Evolutionary conservation across 1,139 yeast genomes (phyloP).

Genomic region (Yamadazyma dendronema): DNA sequence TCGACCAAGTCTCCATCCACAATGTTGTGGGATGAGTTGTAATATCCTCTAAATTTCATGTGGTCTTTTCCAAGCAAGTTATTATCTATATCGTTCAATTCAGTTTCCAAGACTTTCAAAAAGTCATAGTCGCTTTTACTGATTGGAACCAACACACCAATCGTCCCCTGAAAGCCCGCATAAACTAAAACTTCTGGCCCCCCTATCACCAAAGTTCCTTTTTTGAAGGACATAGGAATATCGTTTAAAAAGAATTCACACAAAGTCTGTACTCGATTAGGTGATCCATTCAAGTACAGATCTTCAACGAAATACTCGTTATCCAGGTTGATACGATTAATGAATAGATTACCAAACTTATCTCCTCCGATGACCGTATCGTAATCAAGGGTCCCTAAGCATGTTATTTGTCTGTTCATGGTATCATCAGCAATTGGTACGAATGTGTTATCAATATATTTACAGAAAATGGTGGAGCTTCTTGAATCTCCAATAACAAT

Average conservation of each 20-base stretch:
- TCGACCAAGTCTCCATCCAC: constrained; percentile 91
- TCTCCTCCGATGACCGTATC: constrained; percentile 87
- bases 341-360: constrained; percentile 77
- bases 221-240: constrained; percentile 59
- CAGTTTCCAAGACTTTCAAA: constrained; percentile 53
- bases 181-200: constrained; percentile 68
- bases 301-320: constrained; percentile 26
- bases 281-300: constrained; percentile 47
- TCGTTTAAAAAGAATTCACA: constrained; percentile 73
- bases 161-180: constrained; percentile 76
- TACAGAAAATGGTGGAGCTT: constrained; percentile 59
- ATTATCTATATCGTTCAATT: constrained; percentile 25
- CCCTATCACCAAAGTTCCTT: constrained; percentile 55
- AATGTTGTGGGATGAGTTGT: constrained; percentile 70
- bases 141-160: constrained; percentile 74
- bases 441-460: constrained; percentile 57
- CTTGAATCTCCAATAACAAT: constrained; percentile 64
- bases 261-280: constrained; percentile 50
- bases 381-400: constrained; percentile 60
- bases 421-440: constrained; percentile 69
- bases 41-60: constrained; percentile 68
- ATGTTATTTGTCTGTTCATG: constrained; percentile 64
- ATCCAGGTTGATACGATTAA: constrained; percentile 55
- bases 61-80: constrained; percentile 58
- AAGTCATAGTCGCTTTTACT: constrained; percentile 63